Conservation (phyloP, 345 rosid species). For the Aurinia saxatilis region DNA sequence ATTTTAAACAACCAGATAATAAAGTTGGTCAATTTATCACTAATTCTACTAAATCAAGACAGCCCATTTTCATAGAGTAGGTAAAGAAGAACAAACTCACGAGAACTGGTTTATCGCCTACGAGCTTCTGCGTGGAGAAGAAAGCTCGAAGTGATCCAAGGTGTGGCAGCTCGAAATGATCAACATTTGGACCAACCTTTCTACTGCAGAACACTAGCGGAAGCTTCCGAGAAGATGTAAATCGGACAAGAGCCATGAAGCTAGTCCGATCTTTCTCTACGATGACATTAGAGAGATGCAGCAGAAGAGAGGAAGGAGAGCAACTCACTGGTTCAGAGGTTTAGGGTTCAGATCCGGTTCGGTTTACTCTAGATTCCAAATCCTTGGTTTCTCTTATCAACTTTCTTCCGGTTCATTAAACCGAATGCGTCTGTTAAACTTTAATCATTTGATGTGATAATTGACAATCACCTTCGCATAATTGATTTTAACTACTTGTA, state of each 20-base stretch:
- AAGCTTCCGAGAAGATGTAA: conserved; percentile 5
- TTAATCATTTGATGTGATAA: neutral
- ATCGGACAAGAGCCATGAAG: conserved; percentile 20
- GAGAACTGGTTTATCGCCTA: conserved; percentile 64
- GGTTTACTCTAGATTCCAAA: no score
- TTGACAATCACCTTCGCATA: no score
- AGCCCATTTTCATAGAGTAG: neutral
- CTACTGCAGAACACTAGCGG: neutral
- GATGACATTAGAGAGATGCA: no score
- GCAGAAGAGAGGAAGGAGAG: neutral
- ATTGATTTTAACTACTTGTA: no score
- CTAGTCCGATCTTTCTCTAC: neutral
- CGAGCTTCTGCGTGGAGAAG: conserved; percentile 53
- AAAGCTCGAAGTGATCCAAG: conserved; percentile 31
- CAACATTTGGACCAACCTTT: conserved; percentile 23
- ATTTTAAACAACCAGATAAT: no score
- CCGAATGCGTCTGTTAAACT: no score
- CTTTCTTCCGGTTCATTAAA: no score
- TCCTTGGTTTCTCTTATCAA: no score
- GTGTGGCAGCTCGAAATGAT: conserved; percentile 22
- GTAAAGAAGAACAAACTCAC: conserved; percentile 34
- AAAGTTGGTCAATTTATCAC: neutral
- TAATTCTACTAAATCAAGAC: neutral
- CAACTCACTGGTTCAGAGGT: conserved; percentile 25
- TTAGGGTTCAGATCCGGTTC: conserved; percentile 27